Evolutionary conservation across 2,329 filamentous ascomycete species (phyloP).

Genomic region (Aureobasidium sp.): DNA sequence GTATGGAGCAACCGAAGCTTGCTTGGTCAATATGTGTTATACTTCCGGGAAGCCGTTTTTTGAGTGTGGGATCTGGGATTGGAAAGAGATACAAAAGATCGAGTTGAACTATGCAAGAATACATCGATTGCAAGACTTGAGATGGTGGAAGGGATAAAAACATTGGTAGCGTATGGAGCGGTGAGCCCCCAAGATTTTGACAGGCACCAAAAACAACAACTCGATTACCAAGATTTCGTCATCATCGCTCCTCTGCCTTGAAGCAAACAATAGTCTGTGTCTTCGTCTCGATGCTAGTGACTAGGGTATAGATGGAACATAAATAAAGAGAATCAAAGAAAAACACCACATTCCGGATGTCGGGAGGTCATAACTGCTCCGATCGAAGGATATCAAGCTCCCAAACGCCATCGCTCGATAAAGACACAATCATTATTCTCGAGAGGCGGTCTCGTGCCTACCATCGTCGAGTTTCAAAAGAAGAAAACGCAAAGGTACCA

Average conservation of each 20-base stretch:
- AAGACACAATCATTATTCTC: neutral
- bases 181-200: neutral
- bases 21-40: conserved; percentile 2
- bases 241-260: neutral
- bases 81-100: neutral
- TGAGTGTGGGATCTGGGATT: neutral
- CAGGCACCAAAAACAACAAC: conserved; percentile 1
- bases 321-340: neutral
- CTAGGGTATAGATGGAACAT: neutral
- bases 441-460: neutral
- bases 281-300: neutral
- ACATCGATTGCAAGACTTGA: neutral
- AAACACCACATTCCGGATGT: neutral
- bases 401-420: conserved; percentile 4
- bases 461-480: neutral
- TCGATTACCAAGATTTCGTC: neutral
- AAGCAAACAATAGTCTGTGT: neutral
- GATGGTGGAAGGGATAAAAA: neutral
- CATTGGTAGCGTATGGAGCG: neutral
- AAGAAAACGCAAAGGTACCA: neutral
- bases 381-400: neutral
- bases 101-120: neutral
- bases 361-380: neutral
- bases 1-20: conserved; percentile 12
- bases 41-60: neutral